Evolutionary conservation across 306 rosid species (phyloP).

Genomic region (Sophora flavescens): DNA sequence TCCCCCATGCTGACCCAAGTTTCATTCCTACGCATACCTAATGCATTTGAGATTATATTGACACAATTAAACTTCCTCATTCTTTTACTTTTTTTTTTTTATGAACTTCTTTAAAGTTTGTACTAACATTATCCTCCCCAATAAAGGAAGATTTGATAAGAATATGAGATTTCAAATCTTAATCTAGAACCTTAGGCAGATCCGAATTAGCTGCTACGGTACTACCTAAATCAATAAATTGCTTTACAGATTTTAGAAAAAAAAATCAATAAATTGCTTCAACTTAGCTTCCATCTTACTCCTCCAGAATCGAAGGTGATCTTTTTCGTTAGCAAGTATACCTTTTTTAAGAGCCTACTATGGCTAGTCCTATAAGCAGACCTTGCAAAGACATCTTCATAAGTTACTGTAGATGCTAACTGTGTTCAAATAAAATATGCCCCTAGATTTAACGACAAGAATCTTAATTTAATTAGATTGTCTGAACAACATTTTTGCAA

Average conservation of each 20-base stretch:
- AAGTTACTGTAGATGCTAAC: slow-evolving; percentile 8
- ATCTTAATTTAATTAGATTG: background rate
- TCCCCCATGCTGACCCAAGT: too few relatives aligned
- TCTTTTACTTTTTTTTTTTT: background rate
- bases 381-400: background rate
- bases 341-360: slow-evolving; percentile 1
- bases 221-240: background rate
- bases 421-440: background rate
- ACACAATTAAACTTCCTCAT: background rate
- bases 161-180: background rate
- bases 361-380: background rate
- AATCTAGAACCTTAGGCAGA: background rate
- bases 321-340: background rate
- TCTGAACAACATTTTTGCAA: background rate
- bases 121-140: background rate
- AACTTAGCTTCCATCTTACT: background rate
- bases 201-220: background rate
- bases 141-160: background rate
- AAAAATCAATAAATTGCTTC: background rate
- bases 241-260: background rate
- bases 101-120: background rate
- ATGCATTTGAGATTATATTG: background rate
- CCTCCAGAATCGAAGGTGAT: background rate
- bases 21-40: background rate
- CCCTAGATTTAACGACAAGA: slow-evolving; percentile 20